These are phyloP conservation scores for Boletus subcaerulescens DNA, from an alignment of 768 basidiomycete species.

Conservation along the genomic window DNA sequence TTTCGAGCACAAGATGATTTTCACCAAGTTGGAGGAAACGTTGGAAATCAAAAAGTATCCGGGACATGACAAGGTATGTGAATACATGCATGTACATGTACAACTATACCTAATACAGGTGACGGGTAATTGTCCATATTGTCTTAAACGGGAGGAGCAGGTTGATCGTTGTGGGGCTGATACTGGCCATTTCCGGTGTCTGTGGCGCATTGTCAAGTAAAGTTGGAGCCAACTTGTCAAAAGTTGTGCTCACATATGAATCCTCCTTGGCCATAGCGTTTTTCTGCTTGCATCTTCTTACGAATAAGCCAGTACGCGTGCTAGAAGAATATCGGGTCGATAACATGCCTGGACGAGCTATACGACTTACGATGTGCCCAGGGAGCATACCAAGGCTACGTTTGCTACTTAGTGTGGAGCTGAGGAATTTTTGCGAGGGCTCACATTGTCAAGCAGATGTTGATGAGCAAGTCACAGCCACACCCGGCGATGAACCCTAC, in stretches of 20 bases:
- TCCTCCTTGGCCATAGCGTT: constrained; percentile 72
- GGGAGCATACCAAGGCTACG: constrained; percentile 74
- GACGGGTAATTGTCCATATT: neutral
- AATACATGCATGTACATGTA: neutral
- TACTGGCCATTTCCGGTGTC: constrained; percentile 40
- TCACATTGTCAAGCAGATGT: constrained; percentile 74
- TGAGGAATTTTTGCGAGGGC: constrained; percentile 18
- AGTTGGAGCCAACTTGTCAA: neutral
- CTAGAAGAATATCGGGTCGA: constrained; percentile 25
- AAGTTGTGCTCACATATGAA: constrained; percentile 60
- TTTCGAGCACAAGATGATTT: constrained; percentile 74
- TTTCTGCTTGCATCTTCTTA: constrained; percentile 85
- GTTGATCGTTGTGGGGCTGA: constrained; percentile 24
- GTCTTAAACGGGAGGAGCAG: constrained; percentile 25
- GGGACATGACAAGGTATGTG: neutral
- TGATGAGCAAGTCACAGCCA: constrained; percentile 84
- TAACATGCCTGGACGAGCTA: neutral
- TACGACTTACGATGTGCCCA: constrained; percentile 46
- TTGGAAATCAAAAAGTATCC: no score
- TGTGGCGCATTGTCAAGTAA: constrained; percentile 11
- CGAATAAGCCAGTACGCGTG: constrained; percentile 92
- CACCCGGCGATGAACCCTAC: constrained; percentile 78
- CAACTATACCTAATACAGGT: neutral
- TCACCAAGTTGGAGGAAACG: constrained; percentile 37
- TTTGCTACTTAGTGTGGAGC: constrained; percentile 1